phyloP scores from a whole-genome alignment of 2,329 filamentous ascomycete genomes.

The Pseudogymnoascus pannorum region DNA sequence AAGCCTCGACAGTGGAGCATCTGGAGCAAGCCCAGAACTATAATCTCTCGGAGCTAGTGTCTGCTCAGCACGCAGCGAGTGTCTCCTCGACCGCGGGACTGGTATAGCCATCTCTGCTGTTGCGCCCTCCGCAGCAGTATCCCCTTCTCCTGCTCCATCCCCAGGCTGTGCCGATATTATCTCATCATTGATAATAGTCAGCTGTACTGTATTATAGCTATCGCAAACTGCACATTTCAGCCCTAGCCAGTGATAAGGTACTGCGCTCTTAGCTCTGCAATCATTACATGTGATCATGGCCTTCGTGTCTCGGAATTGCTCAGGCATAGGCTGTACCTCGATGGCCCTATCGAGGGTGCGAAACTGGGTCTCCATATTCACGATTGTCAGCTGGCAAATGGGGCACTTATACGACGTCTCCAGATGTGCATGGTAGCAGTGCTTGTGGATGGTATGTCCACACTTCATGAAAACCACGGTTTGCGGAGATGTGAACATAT shows the following conservation, averaged over 20 bases:
- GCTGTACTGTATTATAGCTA: slow-evolving; percentile 63
- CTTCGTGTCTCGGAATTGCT: slow-evolving; percentile 69
- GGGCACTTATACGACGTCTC: slow-evolving; percentile 90
- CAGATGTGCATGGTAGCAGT: slow-evolving; percentile 83
- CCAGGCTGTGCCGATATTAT: slow-evolving; percentile 21
- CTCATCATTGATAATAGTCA: slow-evolving; percentile 48
- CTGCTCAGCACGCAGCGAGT: slow-evolving; percentile 2
- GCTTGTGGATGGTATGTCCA: slow-evolving; percentile 89
- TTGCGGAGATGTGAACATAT: slow-evolving; percentile 86
- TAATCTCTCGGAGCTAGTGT: slow-evolving; percentile 15
- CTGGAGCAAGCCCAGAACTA: slow-evolving; percentile 23
- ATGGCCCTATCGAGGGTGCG: slow-evolving; percentile 85
- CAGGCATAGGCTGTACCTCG: slow-evolving; percentile 82
- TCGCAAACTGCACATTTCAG: slow-evolving; percentile 73
- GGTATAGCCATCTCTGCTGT: slow-evolving; percentile 15
- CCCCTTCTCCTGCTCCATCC: slow-evolving; percentile 19
- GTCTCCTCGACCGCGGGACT: slow-evolving; percentile 1
- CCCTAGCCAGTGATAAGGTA: slow-evolving; percentile 89
- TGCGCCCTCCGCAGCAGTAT: slow-evolving; percentile 14
- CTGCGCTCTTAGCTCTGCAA: slow-evolving; percentile 79
- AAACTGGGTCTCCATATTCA: slow-evolving; percentile 96
- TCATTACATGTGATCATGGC: slow-evolving; percentile 91
- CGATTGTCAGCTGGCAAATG: slow-evolving; percentile 91
- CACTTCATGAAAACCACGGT: slow-evolving; percentile 92
- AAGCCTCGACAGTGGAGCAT: slow-evolving; percentile 22